These are phyloP conservation scores for Sporothrix euskadiensis DNA, from an alignment of 2,329 filamentous ascomycete species.

Conservation along the genomic window DNA sequence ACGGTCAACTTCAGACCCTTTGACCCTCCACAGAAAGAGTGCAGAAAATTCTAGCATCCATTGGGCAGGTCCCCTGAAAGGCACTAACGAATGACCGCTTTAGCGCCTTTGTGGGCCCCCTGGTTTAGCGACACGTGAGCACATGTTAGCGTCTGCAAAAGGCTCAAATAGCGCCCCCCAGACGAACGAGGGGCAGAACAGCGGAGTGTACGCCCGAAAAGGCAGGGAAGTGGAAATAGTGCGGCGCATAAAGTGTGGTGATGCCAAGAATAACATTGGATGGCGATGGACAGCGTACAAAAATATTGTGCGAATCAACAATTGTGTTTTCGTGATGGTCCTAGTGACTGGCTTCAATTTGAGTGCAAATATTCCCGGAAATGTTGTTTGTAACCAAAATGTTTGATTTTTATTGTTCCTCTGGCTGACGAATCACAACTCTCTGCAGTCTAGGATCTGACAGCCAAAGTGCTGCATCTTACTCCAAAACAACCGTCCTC, in stretches of 20 bases:
- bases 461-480: no score
- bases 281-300: background rate
- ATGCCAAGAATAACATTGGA: background rate
- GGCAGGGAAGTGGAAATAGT: slow-evolving; percentile 5
- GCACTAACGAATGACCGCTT: background rate
- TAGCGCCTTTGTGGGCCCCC: background rate
- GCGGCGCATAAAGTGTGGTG: background rate
- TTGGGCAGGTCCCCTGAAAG: background rate
- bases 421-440: no score
- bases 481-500: no score
- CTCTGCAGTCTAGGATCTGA: no score
- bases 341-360: background rate
- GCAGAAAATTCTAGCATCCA: background rate
- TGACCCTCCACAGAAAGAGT: background rate
- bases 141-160: background rate
- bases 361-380: background rate
- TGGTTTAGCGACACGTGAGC: slow-evolving; percentile 2
- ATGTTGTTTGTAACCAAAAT: background rate
- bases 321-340: background rate
- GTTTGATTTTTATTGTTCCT: background rate
- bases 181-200: background rate
- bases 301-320: background rate
- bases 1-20: background rate
- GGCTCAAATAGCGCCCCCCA: background rate
- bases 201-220: background rate